Conservation (phyloP, 768 basidiomycete genomes). For the Candolleomyces aberdarensis region DNA sequence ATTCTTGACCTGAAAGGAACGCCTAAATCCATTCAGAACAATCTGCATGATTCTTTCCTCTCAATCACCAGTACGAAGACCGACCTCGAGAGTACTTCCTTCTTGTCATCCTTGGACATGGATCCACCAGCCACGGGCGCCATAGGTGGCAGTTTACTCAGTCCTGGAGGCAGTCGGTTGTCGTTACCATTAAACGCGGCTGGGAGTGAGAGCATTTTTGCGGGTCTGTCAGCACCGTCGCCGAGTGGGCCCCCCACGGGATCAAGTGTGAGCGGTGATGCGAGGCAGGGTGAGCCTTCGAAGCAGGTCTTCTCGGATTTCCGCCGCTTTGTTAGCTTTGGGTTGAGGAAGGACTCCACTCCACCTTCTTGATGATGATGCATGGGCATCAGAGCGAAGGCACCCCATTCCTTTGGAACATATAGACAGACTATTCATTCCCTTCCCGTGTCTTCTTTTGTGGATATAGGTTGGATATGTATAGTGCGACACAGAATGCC, state of each 20-base stretch:
- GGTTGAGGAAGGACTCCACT: slow-evolving; percentile 67
- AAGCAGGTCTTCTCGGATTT: slow-evolving; percentile 89
- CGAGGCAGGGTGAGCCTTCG: slow-evolving; percentile 40
- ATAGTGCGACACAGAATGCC: no score
- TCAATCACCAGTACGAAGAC: slow-evolving; percentile 90
- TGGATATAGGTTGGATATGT: no score
- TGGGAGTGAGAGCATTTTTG: slow-evolving; percentile 53
- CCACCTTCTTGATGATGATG: slow-evolving; percentile 15
- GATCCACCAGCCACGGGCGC: slow-evolving; percentile 63
- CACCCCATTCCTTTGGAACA: no score
- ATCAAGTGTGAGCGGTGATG: slow-evolving; percentile 40
- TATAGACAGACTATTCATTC: no score
- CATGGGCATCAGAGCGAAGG: background rate
- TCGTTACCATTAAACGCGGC: slow-evolving; percentile 42
- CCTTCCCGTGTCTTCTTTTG: no score
- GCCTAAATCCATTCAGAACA: slow-evolving; percentile 80
- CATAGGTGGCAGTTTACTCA: slow-evolving; percentile 51
- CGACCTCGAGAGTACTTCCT: slow-evolving; percentile 86
- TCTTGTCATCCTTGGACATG: slow-evolving; percentile 95
- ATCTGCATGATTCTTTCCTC: slow-evolving; percentile 87
- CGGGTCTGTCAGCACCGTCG: slow-evolving; percentile 59
- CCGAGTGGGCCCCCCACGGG: slow-evolving; percentile 62
- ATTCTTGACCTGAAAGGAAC: slow-evolving; percentile 95
- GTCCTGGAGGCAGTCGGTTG: slow-evolving; percentile 63
- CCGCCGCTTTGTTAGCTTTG: slow-evolving; percentile 85